Percentiles rank a stretch among this genome's conserved stretches.
These are phyloP conservation scores for Tephrocybe sp. DNA, from an alignment of 768 basidiomycete species.

Conservation along the genomic window DNA sequence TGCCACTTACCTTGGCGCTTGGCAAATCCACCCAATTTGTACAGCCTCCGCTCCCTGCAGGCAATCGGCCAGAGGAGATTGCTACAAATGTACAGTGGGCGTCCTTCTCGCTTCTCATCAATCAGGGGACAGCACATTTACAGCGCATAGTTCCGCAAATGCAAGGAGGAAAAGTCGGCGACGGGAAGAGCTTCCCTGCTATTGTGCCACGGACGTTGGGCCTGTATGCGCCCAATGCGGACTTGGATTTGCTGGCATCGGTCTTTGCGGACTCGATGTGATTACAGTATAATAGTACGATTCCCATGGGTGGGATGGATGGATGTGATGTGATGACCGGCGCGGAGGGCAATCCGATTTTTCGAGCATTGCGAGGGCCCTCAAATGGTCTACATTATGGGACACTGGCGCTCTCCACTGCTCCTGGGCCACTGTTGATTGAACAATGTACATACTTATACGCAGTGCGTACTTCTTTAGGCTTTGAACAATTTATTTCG, in stretches of 20 bases:
- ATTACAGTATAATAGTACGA: too few species aligned
- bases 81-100: slow-evolving; percentile 20
- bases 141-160: slow-evolving; percentile 11
- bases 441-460: too few species aligned
- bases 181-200: slow-evolving; percentile 24
- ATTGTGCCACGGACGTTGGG: slow-evolving; percentile 18
- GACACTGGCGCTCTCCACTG: too few species aligned
- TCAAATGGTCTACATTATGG: too few species aligned
- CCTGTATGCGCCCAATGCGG: slow-evolving; percentile 1
- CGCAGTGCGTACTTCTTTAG: too few species aligned
- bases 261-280: too few species aligned
- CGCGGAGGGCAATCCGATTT: too few species aligned
- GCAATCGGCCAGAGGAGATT: slow-evolving; percentile 19
- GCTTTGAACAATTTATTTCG: too few species aligned
- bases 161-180: slow-evolving; percentile 22
- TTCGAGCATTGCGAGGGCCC: too few species aligned
- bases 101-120: slow-evolving; percentile 10
- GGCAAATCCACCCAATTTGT: slow-evolving; percentile 14
- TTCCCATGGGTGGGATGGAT: too few species aligned
- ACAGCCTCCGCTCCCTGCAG: slow-evolving; percentile 24
- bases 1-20: slow-evolving; percentile 19
- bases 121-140: slow-evolving; percentile 15
- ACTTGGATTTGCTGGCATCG: slow-evolving; percentile 1
- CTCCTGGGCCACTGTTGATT: too few species aligned
- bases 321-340: too few species aligned